A percentile compares a stretch with the other conserved stretches of the same genome.
Conservation (phyloP, 2,329 filamentous ascomycete species). For the Scopulariopsis brevicaulis region DNA sequence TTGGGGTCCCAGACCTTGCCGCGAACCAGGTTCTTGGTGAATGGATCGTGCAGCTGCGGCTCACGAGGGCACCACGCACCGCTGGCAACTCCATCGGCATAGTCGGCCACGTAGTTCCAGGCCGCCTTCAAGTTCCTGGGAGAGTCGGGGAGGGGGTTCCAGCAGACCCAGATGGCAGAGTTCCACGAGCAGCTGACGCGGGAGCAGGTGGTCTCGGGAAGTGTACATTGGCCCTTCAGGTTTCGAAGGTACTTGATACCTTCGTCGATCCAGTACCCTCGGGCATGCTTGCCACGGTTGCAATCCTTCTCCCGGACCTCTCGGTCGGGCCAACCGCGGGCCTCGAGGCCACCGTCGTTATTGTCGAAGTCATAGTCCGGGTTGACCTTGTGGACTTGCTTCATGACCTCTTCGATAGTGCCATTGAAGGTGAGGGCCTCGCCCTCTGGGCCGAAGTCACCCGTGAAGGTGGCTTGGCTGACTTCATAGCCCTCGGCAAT, state of each 20-base stretch:
- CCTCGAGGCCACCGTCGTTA: neutral
- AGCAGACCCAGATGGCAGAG: conserved; percentile 1
- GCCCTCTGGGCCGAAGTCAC: neutral
- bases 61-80: neutral
- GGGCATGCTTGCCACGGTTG: too few relatives aligned
- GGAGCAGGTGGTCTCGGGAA: neutral
- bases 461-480: neutral
- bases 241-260: neutral
- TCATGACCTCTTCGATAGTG: conserved; percentile 1
- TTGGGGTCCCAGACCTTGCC: conserved; percentile 3
- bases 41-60: neutral
- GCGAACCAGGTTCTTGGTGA: neutral
- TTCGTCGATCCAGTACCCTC: neutral
- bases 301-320: too few relatives aligned
- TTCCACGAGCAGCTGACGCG: neutral
- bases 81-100: neutral
- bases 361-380: neutral
- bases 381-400: conserved; percentile 1
- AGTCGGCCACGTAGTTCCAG: conserved; percentile 1
- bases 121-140: neutral
- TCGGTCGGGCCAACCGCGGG: neutral
- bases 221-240: neutral
- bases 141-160: neutral
- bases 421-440: conserved; percentile 1
- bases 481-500: neutral